These are phyloP conservation scores for Endotrypanum monterogeii DNA, from an alignment of 208 protist genomes.

Conservation along the genomic window DNA sequence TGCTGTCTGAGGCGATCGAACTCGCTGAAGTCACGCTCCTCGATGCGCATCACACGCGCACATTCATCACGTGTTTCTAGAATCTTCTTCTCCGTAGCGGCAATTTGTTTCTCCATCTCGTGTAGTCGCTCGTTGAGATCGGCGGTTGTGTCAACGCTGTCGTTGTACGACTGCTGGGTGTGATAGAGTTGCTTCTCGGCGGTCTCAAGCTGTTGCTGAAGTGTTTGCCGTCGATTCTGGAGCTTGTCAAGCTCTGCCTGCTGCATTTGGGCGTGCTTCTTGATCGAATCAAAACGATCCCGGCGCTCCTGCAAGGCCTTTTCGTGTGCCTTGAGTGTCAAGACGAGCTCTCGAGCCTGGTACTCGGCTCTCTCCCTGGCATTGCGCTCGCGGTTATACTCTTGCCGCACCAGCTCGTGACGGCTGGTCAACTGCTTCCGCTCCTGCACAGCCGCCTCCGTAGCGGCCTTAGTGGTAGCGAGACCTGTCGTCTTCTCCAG, in stretches of 20 bases:
- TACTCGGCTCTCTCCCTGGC: conserved; percentile 91
- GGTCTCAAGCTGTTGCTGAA: conserved; percentile 90
- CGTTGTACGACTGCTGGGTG: conserved; percentile 90
- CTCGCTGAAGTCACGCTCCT: conserved; percentile 83
- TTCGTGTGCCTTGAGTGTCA: conserved; percentile 69
- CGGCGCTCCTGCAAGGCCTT: conserved; percentile 64
- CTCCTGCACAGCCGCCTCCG: conserved; percentile 62
- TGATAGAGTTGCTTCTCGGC: conserved; percentile 88
- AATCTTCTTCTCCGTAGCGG: conserved; percentile 73
- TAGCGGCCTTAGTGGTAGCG: conserved; percentile 46
- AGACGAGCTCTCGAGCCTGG: conserved; percentile 84
- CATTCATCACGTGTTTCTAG: conserved; percentile 56
- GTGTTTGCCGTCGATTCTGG: conserved; percentile 45
- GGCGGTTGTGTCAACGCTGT: conserved; percentile 89
- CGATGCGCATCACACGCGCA: conserved; percentile 59
- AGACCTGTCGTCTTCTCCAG: conserved; percentile 51
- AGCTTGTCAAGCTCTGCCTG: conserved; percentile 73
- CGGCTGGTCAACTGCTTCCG: conserved; percentile 53
- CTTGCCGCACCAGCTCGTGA: conserved; percentile 59
- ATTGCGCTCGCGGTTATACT: conserved; percentile 88
- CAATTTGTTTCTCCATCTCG: conserved; percentile 73
- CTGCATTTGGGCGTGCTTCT: conserved; percentile 35
- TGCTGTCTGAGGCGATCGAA: conserved; percentile 79
- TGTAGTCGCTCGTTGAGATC: conserved; percentile 84
- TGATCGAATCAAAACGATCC: conserved; percentile 30